These are phyloP conservation scores for Pezicula neosporulosa DNA, from an alignment of 2,329 filamentous ascomycete genomes.

Conservation along the genomic window DNA sequence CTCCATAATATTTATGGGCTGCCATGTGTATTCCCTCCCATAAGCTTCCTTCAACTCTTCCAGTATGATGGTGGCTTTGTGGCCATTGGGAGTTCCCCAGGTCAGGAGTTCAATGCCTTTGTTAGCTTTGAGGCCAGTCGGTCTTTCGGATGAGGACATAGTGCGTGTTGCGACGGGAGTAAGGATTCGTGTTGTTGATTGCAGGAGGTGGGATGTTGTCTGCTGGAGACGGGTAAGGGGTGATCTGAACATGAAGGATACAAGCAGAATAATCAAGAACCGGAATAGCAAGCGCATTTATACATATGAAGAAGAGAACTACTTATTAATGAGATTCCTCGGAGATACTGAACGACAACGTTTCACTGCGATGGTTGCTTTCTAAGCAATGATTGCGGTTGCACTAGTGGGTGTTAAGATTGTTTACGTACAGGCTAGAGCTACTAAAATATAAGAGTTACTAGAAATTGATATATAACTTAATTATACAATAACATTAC, in stretches of 20 bases:
- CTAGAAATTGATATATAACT: too few relatives aligned
- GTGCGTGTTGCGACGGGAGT: conserved; percentile 1
- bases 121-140: conserved; percentile 56
- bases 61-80: conserved; percentile 57
- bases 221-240: conserved; percentile 20
- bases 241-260: conserved; percentile 20
- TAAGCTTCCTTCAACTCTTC: conserved; percentile 67
- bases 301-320: background rate
- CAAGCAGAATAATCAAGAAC: conserved; percentile 2
- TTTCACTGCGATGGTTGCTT: too few relatives aligned
- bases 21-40: conserved; percentile 55
- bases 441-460: too few relatives aligned
- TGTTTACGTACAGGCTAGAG: too few relatives aligned
- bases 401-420: too few relatives aligned
- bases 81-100: conserved; percentile 50
- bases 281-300: conserved; percentile 2
- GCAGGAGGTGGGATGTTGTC: conserved; percentile 16
- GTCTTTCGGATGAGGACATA: conserved; percentile 25
- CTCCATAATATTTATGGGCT: conserved; percentile 54
- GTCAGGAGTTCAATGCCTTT: conserved; percentile 65
- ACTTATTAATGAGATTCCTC: background rate
- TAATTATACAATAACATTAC: background rate
- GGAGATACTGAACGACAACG: background rate
- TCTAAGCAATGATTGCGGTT: too few relatives aligned
- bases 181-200: background rate